phyloP scores from a whole-genome alignment of 2,329 filamentous ascomycete genomes.

The Aspergillus pseudoglaucus region DNA sequence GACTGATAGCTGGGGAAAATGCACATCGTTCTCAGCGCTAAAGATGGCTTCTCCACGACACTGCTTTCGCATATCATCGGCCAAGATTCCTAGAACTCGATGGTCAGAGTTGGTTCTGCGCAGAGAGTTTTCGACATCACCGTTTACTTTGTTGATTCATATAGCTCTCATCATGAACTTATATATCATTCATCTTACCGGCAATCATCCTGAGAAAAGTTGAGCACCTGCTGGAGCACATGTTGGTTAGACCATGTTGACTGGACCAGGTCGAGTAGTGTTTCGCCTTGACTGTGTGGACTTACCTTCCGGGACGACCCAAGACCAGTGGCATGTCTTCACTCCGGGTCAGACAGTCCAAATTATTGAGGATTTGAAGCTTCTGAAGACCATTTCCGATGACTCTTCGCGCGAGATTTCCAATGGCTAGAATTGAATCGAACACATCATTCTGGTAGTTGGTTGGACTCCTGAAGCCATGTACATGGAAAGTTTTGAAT shows the following conservation, averaged over 20 bases:
- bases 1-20: constrained; percentile 72
- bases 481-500: constrained; percentile 62
- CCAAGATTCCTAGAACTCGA: constrained; percentile 29
- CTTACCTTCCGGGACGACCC: constrained; percentile 40
- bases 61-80: constrained; percentile 61
- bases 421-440: constrained; percentile 30
- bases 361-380: constrained; percentile 58
- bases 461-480: constrained; percentile 60
- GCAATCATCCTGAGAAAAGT: constrained; percentile 80
- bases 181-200: constrained; percentile 76
- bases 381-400: constrained; percentile 35
- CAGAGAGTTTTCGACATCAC: too few species aligned
- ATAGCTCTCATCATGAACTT: constrained; percentile 61
- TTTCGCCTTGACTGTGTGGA: too few species aligned
- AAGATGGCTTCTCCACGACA: constrained; percentile 85
- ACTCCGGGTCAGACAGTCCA: constrained; percentile 56
- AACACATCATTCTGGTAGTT: constrained; percentile 56
- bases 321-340: constrained; percentile 55
- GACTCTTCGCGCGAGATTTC: constrained; percentile 25
- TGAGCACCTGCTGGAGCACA: constrained; percentile 52
- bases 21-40: constrained; percentile 75
- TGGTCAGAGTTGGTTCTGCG: neutral
- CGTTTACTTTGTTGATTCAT: constrained; percentile 68
- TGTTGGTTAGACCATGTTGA: too few species aligned
- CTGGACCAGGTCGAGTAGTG: too few species aligned